Percentiles rank a stretch among this genome's conserved stretches.
Conservation (phyloP, 1,284 basidiomycete species). For the Apiotrichum laibachii region DNA sequence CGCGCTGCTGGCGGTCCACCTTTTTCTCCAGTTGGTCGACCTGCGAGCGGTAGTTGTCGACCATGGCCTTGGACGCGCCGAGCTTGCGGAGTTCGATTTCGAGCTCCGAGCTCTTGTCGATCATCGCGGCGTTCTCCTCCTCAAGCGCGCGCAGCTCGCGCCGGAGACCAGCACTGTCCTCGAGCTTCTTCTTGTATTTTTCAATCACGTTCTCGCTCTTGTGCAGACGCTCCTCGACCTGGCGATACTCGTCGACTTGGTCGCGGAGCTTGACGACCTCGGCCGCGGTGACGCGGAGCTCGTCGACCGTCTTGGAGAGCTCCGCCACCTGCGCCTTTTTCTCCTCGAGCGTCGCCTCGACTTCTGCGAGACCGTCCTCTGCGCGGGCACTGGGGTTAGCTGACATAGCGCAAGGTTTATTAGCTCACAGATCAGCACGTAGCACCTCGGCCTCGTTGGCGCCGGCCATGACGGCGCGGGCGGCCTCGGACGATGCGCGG, state of each 20-base stretch:
- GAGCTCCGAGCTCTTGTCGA: constrained; percentile 83
- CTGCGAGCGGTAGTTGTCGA: constrained; percentile 83
- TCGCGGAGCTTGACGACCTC: constrained; percentile 79
- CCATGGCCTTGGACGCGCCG: constrained; percentile 77
- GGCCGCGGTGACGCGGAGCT: constrained; percentile 73
- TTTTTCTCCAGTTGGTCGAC: constrained; percentile 77
- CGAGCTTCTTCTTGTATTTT: constrained; percentile 98
- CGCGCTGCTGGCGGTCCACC: constrained; percentile 31
- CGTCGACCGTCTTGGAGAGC: constrained; percentile 70
- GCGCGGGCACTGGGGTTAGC: constrained; percentile 55
- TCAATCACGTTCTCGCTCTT: constrained; percentile 97
- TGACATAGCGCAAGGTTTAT: constrained; percentile 39
- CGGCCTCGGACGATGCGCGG: constrained; percentile 10
- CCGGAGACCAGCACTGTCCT: constrained; percentile 84
- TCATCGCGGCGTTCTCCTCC: constrained; percentile 84
- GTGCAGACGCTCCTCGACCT: constrained; percentile 82
- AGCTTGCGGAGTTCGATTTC: constrained; percentile 89
- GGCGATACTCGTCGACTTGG: constrained; percentile 90
- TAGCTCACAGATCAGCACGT: constrained; percentile 60
- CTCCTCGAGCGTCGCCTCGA: constrained; percentile 76
- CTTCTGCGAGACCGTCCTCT: constrained; percentile 76
- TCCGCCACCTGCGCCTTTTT: constrained; percentile 67
- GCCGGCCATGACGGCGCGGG: constrained; percentile 9
- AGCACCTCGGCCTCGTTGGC: constrained; percentile 70
- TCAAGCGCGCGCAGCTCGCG: constrained; percentile 81